These are phyloP conservation scores for Microbotryomycetes sp. DNA, from an alignment of 1,284 basidiomycete genomes.

Conservation along the genomic window DNA sequence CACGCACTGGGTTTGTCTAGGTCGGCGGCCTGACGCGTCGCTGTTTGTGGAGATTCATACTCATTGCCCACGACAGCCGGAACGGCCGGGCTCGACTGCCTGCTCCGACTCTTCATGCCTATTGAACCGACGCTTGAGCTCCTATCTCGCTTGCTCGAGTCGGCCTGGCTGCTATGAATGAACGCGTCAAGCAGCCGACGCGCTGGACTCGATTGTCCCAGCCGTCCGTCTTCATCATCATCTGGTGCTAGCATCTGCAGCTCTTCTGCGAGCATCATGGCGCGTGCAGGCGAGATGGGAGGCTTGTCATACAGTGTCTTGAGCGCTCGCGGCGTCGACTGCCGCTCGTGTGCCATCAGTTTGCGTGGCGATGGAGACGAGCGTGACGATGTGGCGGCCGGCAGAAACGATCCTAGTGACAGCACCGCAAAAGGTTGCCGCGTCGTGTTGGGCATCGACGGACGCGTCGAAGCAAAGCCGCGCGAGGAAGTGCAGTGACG, in stretches of 20 bases:
- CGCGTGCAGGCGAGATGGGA: not conserved
- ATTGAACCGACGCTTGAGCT: not conserved
- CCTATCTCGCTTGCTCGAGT: not conserved
- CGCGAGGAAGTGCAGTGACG: too few relatives aligned
- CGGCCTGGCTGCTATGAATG: not conserved
- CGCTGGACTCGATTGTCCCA: not conserved
- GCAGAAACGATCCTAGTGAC: not conserved
- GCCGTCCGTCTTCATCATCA: not conserved
- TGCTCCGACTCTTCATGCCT: not conserved
- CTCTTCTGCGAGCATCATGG: not conserved
- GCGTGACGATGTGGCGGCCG: not conserved
- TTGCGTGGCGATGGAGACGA: not conserved
- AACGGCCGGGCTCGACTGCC: not conserved
- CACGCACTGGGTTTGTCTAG: not conserved
- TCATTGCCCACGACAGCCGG: not conserved
- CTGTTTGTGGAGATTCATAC: not conserved
- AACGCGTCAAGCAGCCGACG: not conserved
- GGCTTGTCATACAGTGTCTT: not conserved
- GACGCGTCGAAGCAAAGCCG: not conserved
- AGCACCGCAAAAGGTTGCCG: not conserved
- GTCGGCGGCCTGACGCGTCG: not conserved
- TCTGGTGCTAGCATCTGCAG: not conserved
- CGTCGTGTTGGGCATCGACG: not conserved
- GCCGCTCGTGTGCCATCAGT: not conserved
- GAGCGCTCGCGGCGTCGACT: not conserved